Conservation (phyloP, 352 stramenopile species). For the Phytopythium sindhum region DNA sequence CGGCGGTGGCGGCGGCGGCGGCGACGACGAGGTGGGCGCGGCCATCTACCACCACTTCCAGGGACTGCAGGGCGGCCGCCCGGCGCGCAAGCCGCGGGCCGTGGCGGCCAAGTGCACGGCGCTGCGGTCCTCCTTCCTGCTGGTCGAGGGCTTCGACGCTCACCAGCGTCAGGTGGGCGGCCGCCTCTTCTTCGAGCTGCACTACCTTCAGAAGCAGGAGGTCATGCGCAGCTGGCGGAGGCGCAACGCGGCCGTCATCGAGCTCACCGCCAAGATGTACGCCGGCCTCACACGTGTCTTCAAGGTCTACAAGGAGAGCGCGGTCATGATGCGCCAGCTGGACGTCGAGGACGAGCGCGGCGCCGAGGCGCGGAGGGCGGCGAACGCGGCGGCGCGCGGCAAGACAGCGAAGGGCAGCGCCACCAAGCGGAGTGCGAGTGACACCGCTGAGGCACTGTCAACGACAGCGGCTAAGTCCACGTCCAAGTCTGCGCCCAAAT, state of each 20-base stretch:
- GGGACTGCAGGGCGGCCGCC: conserved; percentile 19
- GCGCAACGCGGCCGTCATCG: conserved; percentile 26
- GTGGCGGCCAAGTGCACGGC: conserved; percentile 31
- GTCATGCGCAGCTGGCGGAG: conserved; percentile 25
- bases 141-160: conserved; percentile 22
- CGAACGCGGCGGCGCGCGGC: neutral
- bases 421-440: neutral
- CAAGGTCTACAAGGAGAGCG: conserved; percentile 15
- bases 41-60: conserved; percentile 31
- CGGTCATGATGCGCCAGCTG: conserved; percentile 8
- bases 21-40: conserved; percentile 8
- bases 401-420: neutral
- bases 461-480: neutral
- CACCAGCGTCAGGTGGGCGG: conserved; percentile 13
- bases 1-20: neutral
- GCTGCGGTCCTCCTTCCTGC: conserved; percentile 32
- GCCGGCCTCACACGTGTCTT: conserved; percentile 20
- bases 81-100: conserved; percentile 28
- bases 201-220: conserved; percentile 4
- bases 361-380: neutral
- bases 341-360: conserved; percentile 10
- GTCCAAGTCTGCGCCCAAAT: neutral
- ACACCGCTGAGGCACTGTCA: neutral
- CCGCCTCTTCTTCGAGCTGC: conserved; percentile 26
- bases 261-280: conserved; percentile 24